phyloP scores from a whole-genome alignment of 2,329 filamentous ascomycete species.

The Didymella lethalis region DNA sequence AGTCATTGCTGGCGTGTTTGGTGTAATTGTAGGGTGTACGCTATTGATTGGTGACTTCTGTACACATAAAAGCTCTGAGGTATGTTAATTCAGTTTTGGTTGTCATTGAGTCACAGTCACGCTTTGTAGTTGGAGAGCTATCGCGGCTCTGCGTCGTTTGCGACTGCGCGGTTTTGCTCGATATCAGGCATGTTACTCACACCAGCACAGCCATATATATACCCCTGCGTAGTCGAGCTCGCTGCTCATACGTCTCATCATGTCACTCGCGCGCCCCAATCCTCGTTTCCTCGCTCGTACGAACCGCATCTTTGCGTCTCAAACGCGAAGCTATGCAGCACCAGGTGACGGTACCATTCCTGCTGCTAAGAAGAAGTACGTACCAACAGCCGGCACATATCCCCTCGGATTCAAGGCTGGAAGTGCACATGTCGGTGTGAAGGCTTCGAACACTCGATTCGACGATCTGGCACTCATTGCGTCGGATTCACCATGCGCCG shows the following conservation, averaged over 20 bases:
- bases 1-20: slow-evolving; percentile 12
- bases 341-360: slow-evolving; percentile 70
- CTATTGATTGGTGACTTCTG: slow-evolving; percentile 24
- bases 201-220: slow-evolving; percentile 5
- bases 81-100: neutral
- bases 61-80: slow-evolving; percentile 3
- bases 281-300: slow-evolving; percentile 39
- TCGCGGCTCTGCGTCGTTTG: slow-evolving; percentile 20
- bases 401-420: slow-evolving; percentile 89
- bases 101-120: neutral
- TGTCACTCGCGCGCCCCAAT: slow-evolving; percentile 45
- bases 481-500: slow-evolving; percentile 85
- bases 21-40: slow-evolving; percentile 25
- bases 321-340: slow-evolving; percentile 66
- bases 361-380: slow-evolving; percentile 85
- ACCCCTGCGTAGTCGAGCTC: neutral
- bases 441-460: slow-evolving; percentile 88
- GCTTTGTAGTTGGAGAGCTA: slow-evolving; percentile 8
- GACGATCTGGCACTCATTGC: slow-evolving; percentile 89
- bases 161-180: slow-evolving; percentile 9
- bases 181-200: slow-evolving; percentile 15
- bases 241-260: slow-evolving; percentile 16
- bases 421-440: slow-evolving; percentile 90
- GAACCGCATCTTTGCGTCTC: slow-evolving; percentile 39
- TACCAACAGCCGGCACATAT: slow-evolving; percentile 84